Evolutionary conservation across 257 asterid genomes (phyloP).

Genomic region (Capsicum chinense): DNA sequence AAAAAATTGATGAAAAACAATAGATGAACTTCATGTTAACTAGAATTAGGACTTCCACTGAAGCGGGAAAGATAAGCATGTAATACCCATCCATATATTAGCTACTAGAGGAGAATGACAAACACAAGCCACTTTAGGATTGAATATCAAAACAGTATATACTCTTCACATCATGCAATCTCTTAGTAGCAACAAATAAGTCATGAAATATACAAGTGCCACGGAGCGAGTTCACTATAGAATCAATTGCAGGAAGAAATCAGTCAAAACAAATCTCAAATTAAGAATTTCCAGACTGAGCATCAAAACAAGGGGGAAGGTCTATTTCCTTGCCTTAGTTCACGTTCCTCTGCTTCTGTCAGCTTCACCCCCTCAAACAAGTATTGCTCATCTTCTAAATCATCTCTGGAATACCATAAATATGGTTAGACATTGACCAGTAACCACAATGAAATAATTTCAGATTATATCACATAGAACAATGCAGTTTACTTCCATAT

Average conservation of each 20-base stretch:
- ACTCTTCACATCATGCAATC: conserved; percentile 15
- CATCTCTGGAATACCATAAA: conserved; percentile 62
- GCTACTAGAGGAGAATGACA: conserved; percentile 12
- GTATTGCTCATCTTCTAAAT: conserved; percentile 87
- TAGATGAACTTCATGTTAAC: conserved; percentile 19
- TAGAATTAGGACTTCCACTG: background rate
- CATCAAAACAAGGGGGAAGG: background rate
- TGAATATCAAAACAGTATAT: conserved; percentile 1
- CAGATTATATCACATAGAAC: conserved; percentile 8
- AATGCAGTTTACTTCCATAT: background rate
- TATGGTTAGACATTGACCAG: conserved; percentile 25
- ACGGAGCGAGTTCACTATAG: background rate
- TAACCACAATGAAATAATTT: conserved; percentile 23
- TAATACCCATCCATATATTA: conserved; percentile 9
- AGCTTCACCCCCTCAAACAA: conserved; percentile 79
- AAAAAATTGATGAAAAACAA: background rate
- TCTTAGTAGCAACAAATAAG: conserved; percentile 9
- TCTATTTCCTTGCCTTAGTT: conserved; percentile 53
- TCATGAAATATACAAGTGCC: conserved; percentile 5
- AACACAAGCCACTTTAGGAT: background rate
- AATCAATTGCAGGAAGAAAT: conserved; percentile 22
- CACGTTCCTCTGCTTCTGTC: conserved; percentile 71
- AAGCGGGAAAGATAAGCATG: conserved; percentile 13
- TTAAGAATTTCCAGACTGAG: background rate
- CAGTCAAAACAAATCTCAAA: background rate